A percentile compares a stretch with the other conserved stretches of the same genome.
Conservation (phyloP, 495 filamentous ascomycete species). For the Aspergillus olivimuriae region DNA sequence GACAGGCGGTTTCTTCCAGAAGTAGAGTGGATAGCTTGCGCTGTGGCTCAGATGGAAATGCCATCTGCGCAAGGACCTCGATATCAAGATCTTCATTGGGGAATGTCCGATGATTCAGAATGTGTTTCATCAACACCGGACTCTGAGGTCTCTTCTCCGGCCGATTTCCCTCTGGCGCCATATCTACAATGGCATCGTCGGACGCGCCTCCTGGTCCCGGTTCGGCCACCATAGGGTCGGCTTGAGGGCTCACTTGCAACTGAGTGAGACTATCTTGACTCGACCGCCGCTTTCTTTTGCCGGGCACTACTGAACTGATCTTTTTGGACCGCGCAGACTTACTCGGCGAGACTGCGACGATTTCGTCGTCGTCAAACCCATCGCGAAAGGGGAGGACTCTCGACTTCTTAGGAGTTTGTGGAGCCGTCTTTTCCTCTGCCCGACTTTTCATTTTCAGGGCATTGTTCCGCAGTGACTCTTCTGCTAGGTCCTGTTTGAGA, state of each 20-base stretch:
- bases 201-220: slow-evolving; percentile 13
- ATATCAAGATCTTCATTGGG: slow-evolving; percentile 47
- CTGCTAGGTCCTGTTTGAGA: slow-evolving; percentile 57
- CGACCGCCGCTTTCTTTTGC: slow-evolving; percentile 57
- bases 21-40: slow-evolving; percentile 51
- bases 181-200: slow-evolving; percentile 16
- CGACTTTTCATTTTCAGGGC: slow-evolving; percentile 41
- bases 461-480: slow-evolving; percentile 46
- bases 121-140: slow-evolving; percentile 45
- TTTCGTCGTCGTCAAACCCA: slow-evolving; percentile 70
- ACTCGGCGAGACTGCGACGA: slow-evolving; percentile 51
- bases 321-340: slow-evolving; percentile 48
- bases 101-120: slow-evolving; percentile 50
- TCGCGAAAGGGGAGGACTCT: slow-evolving; percentile 53
- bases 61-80: slow-evolving; percentile 41
- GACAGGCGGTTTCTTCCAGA: slow-evolving; percentile 43
- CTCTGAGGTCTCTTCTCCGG: slow-evolving; percentile 3
- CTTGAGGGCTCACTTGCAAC: slow-evolving; percentile 43
- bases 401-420: slow-evolving; percentile 54
- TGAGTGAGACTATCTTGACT: slow-evolving; percentile 49
- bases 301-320: slow-evolving; percentile 50
- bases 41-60: slow-evolving; percentile 50
- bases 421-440: slow-evolving; percentile 27
- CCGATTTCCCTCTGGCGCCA: neutral
- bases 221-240: slow-evolving; percentile 22